phyloP scores from a whole-genome alignment of 2,329 filamentous ascomycete species.

The Neonectria coccinea region DNA sequence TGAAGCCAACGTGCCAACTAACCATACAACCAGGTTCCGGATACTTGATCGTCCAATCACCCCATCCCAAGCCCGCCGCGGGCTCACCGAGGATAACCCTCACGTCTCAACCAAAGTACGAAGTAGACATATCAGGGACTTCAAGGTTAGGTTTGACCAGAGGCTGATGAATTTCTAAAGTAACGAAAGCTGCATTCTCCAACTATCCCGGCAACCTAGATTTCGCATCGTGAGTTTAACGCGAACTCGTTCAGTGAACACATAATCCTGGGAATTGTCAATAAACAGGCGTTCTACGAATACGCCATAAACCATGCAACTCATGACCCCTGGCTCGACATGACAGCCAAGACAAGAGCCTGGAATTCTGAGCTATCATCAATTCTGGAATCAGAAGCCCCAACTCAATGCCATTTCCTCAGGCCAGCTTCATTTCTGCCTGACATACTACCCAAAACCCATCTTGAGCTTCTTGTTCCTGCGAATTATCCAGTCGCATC shows the following conservation, averaged over 20 bases:
- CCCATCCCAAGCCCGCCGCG: background rate
- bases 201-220: background rate
- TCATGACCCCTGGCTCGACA: background rate
- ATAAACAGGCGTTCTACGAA: background rate
- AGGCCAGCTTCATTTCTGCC: constrained; percentile 8
- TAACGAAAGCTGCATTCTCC: background rate
- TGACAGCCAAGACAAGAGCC: background rate
- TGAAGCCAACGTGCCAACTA: constrained; percentile 8
- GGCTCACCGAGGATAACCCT: constrained; percentile 14
- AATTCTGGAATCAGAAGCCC: background rate
- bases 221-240: background rate
- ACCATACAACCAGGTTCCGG: constrained; percentile 8
- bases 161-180: no score
- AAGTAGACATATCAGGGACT: background rate
- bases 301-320: background rate
- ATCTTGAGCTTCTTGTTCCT: constrained; percentile 32
- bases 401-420: background rate
- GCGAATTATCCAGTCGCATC: constrained; percentile 36
- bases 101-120: background rate
- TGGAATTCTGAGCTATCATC: constrained; percentile 5
- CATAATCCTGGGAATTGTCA: background rate
- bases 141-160: background rate
- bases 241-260: background rate
- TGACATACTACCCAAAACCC: constrained; percentile 1
- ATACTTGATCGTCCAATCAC: constrained; percentile 7